Percentiles rank a stretch among this genome's conserved stretches.
Conservation (phyloP, 1,284 basidiomycete genomes). For the Tilletia setariae region DNA sequence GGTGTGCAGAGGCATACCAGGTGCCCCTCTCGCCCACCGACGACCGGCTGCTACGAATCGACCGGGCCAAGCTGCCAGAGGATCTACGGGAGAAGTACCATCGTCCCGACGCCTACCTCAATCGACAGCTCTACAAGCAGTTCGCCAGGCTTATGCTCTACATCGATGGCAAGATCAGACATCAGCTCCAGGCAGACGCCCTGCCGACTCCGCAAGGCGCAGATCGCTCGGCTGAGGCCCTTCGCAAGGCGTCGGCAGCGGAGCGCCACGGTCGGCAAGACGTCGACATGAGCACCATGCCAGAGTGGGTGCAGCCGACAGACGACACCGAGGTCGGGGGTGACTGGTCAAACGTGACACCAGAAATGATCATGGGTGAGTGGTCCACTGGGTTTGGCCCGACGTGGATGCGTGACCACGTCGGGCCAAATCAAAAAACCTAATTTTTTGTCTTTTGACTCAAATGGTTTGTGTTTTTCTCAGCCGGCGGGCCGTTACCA, state of each 20-base stretch:
- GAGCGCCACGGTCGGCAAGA: neutral
- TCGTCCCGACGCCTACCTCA: neutral
- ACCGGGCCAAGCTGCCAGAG: neutral
- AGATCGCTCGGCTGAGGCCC: neutral
- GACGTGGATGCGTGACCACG: too few species aligned
- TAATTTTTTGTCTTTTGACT: too few species aligned
- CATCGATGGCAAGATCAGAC: neutral
- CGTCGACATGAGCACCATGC: neutral
- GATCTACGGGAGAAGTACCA: neutral
- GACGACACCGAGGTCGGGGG: too few species aligned
- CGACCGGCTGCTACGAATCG: neutral
- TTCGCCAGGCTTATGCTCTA: neutral
- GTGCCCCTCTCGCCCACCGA: neutral
- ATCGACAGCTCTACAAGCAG: neutral
- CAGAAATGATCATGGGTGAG: too few species aligned
- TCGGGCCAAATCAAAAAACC: too few species aligned
- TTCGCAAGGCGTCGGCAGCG: neutral
- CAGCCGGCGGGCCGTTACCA: neutral
- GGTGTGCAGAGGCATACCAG: neutral
- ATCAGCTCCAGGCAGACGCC: neutral
- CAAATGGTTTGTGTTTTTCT: neutral
- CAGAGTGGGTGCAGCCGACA: neutral
- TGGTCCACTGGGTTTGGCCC: too few species aligned
- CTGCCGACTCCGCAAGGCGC: neutral
- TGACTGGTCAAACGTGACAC: too few species aligned